phyloP scores from a whole-genome alignment of 2,329 filamentous ascomycete species.

The Penicillium sclerotiorum region DNA sequence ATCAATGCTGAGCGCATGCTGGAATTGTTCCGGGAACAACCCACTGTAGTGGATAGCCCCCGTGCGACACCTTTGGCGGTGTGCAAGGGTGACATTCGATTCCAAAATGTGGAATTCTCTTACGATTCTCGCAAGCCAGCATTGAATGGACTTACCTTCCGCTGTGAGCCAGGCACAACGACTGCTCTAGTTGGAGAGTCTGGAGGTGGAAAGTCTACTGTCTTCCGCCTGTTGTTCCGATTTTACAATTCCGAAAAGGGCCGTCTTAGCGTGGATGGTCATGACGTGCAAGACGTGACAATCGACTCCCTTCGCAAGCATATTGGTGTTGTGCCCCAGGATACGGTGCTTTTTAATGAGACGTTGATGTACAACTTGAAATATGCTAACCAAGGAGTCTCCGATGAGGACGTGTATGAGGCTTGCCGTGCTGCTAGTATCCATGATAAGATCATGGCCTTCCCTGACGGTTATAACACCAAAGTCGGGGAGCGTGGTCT shows the following conservation, averaged over 20 bases:
- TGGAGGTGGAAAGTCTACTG: slow-evolving; percentile 93
- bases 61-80: slow-evolving; percentile 63
- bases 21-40: slow-evolving; percentile 94
- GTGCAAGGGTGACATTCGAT: slow-evolving; percentile 81
- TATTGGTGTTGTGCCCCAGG: slow-evolving; percentile 95
- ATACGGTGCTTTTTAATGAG: slow-evolving; percentile 94
- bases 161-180: slow-evolving; percentile 84
- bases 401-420: slow-evolving; percentile 77
- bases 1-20: slow-evolving; percentile 95
- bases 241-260: slow-evolving; percentile 89
- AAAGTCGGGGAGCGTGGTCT: slow-evolving; percentile 90
- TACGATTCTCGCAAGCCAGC: slow-evolving; percentile 88
- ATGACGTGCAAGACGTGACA: slow-evolving; percentile 80
- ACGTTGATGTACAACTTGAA: slow-evolving; percentile 91
- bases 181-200: slow-evolving; percentile 97
- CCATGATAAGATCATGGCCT: slow-evolving; percentile 86
- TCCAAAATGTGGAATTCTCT: slow-evolving; percentile 85
- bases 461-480: slow-evolving; percentile 85
- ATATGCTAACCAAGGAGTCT: slow-evolving; percentile 80
- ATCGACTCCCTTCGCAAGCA: slow-evolving; percentile 90
- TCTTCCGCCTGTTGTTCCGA: slow-evolving; percentile 93
- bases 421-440: slow-evolving; percentile 88
- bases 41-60: slow-evolving; percentile 80
- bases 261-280: slow-evolving; percentile 79
- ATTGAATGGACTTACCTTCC: slow-evolving; percentile 79